Conservation (phyloP, 176 grass and related monocot genomes). For the Ensete ventricosum region DNA sequence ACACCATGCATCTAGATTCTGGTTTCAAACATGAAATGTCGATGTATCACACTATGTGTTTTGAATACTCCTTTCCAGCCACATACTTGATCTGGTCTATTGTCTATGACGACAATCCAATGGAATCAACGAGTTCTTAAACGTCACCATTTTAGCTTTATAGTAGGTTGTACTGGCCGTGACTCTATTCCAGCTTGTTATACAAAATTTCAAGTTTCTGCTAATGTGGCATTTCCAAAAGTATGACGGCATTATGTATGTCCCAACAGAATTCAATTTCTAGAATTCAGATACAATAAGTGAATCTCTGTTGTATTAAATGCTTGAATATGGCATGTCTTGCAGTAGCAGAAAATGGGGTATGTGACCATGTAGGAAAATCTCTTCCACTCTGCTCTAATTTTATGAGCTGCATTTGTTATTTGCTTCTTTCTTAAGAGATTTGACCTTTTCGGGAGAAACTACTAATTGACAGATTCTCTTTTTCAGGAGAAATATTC, state of each 20-base stretch:
- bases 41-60: not conserved
- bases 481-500: constrained; percentile 6
- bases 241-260: too few relatives aligned
- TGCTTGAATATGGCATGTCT: not conserved
- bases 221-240: not conserved
- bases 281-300: not conserved
- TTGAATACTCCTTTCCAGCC: not conserved
- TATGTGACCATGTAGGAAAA: not conserved
- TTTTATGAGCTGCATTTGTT: not conserved
- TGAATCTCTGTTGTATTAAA: not conserved
- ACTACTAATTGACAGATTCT: not conserved
- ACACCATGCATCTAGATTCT: not conserved
- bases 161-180: not conserved
- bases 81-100: not conserved
- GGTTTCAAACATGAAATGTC: not conserved
- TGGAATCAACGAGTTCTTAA: not conserved
- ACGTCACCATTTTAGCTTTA: not conserved
- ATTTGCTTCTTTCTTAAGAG: not conserved
- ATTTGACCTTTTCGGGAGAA: not conserved
- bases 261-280: not conserved
- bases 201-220: not conserved
- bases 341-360: not conserved
- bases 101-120: not conserved
- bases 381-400: not conserved
- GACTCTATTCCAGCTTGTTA: not conserved